These are phyloP conservation scores for Leavenworthia alabamica DNA, from an alignment of 345 rosid genomes.

Conservation along the genomic window DNA sequence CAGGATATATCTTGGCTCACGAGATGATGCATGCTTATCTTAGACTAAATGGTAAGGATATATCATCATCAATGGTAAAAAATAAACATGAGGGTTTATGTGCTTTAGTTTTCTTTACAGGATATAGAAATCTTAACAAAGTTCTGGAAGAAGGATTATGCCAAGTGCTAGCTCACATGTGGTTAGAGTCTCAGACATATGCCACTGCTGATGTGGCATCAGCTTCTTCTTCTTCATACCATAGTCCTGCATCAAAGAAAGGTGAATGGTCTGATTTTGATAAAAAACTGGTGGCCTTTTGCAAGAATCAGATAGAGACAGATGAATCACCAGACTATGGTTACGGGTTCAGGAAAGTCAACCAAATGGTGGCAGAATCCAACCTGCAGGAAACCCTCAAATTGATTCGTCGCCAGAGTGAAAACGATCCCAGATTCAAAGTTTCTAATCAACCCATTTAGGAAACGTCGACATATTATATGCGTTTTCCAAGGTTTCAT, in stretches of 20 bases:
- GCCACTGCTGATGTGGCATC: not conserved
- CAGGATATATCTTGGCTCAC: conserved; percentile 89
- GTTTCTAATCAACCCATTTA: not conserved
- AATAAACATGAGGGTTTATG: not conserved
- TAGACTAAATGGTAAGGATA: conserved; percentile 62
- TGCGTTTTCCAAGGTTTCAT: not conserved
- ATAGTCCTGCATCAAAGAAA: conserved; percentile 41
- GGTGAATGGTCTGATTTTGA: conserved; percentile 54
- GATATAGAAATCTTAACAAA: conserved; percentile 51
- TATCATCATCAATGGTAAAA: not conserved
- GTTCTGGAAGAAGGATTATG: conserved; percentile 93
- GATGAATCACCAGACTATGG: conserved; percentile 77
- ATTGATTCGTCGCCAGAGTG: not conserved
- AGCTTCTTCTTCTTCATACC: conserved; percentile 30
- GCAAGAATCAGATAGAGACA: conserved; percentile 62
- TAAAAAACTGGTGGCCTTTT: conserved; percentile 61
- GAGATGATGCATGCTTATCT: conserved; percentile 99
- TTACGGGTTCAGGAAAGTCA: conserved; percentile 58
- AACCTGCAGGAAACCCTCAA: conserved; percentile 54
- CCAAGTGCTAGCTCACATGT: conserved; percentile 86
- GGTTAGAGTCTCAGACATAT: conserved; percentile 60
- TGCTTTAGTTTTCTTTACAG: conserved; percentile 27
- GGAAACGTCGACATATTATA: not conserved
- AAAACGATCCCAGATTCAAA: not conserved
- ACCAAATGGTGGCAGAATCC: conserved; percentile 42